Evolutionary conservation across 2,329 filamentous ascomycete species (phyloP), one percentile per base, ranked within the genome.

Genomic region (Talaromyces sp.): DNA sequence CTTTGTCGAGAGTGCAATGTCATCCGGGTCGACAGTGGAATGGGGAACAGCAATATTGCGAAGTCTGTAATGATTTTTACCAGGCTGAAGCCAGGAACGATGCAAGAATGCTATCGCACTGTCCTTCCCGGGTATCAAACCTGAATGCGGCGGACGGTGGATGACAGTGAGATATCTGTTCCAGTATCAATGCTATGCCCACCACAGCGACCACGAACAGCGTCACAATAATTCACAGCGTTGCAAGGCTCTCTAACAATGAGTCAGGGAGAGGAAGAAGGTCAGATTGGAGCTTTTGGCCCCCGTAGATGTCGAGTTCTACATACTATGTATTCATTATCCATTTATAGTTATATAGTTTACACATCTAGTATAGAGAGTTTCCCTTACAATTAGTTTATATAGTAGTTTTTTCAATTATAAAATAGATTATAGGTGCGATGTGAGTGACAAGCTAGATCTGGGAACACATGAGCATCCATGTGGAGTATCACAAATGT

Each of bases 1-100:
- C 77, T 96, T 40, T 62, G 23, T 21, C 60, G 35, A 18, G 50
- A 52, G 16, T 54, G 60, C 23, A 62, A 23, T 7, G 31, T 35
- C 23, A 58, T 54, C 18, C 33, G 54, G 33, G 60, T 62, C 33
- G 58, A 44, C 16, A 58, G 55, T 18, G 44, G 60, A 35, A 62
- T 54, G 7, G 54, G 54, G 9, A 48, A 21, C 25, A 33, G 16
- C 14, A 50, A 31, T 5, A 33, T 31, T 31, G 46, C 14, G 28
- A n/a, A 50, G 28, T 33, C 46, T 18, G 25, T 50, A 4, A 40
- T 31, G 14, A 62, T 58, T 62, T 62, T 42, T 42, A 62, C 4
- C 44, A 44, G 3, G 54, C 48, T 5, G 60, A 31, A 16, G 42
- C 42, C 2, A 62, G 12, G 14, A 50, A 39, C 9, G 42, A 33